Conservation (phyloP, 2,329 filamentous ascomycete species). For the Colletotrichum tamarilloi region DNA sequence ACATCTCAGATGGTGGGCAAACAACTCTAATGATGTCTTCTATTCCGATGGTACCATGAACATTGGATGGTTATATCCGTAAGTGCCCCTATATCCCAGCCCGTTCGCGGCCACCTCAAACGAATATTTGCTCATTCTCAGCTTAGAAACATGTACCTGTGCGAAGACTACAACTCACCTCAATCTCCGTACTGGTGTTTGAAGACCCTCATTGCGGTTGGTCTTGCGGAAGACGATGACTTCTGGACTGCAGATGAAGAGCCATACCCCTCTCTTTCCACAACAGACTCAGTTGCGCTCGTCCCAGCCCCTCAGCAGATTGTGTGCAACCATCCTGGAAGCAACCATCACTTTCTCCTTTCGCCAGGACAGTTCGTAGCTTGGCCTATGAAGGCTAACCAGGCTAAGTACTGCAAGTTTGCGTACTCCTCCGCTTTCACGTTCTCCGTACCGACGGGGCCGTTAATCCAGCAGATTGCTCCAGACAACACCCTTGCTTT, state of each 20-base stretch:
- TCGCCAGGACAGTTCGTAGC: constrained; percentile 52
- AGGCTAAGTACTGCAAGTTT: constrained; percentile 60
- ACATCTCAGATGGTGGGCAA: constrained; percentile 62
- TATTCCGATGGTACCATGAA: constrained; percentile 60
- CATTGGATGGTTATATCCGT: constrained; percentile 53
- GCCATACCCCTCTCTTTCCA: constrained; percentile 36
- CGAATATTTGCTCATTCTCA: background rate
- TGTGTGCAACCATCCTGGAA: constrained; percentile 48
- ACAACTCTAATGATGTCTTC: constrained; percentile 55
- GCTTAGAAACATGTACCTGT: constrained; percentile 62
- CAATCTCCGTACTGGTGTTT: constrained; percentile 66
- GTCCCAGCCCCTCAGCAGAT: constrained; percentile 53
- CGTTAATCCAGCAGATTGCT: constrained; percentile 46
- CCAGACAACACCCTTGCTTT: constrained; percentile 46
- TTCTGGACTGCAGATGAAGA: constrained; percentile 59
- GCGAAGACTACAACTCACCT: constrained; percentile 67
- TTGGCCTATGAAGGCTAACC: constrained; percentile 50
- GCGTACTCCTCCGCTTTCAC: constrained; percentile 60
- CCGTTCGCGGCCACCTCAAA: too few species aligned
- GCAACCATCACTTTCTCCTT: constrained; percentile 55
- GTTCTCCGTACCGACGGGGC: constrained; percentile 55
- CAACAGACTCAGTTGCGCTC: background rate
- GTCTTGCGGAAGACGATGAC: constrained; percentile 45
- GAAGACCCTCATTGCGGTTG: constrained; percentile 59
- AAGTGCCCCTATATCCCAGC: background rate